Conservation (phyloP, 1,284 basidiomycete species). For the Cryptococcus sp. region DNA sequence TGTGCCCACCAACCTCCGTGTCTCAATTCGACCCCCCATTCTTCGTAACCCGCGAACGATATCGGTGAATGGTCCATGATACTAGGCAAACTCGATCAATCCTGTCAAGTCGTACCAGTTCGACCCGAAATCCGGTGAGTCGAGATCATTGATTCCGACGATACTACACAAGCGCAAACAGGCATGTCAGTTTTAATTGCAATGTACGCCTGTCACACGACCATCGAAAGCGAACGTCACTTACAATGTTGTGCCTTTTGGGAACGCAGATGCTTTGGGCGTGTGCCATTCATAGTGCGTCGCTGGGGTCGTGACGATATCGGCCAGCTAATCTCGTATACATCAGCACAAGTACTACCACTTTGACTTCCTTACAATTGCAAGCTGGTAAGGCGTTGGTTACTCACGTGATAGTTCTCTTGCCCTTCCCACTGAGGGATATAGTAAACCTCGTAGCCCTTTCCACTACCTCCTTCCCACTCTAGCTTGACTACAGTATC, state of each 20-base stretch:
- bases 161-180: constrained; percentile 21
- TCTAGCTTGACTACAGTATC: constrained; percentile 20
- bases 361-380: background rate
- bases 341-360: too few relatives aligned
- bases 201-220: background rate
- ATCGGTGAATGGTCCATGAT: too few relatives aligned
- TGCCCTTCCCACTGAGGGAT: constrained; percentile 38
- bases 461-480: constrained; percentile 35
- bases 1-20: too few relatives aligned
- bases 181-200: background rate
- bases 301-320: constrained; percentile 26
- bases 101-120: constrained; percentile 40
- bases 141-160: constrained; percentile 32
- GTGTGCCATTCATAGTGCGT: constrained; percentile 24
- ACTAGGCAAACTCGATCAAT: constrained; percentile 9
- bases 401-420: constrained; percentile 28
- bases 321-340: constrained; percentile 17
- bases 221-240: constrained; percentile 1
- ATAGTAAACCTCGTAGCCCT: constrained; percentile 36
- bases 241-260: constrained; percentile 36
- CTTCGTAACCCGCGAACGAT: too few relatives aligned
- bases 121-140: constrained; percentile 5
- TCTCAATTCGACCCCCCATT: too few relatives aligned
- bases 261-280: constrained; percentile 21
- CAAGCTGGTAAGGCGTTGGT: background rate